Conservation (phyloP, 2,329 filamentous ascomycete species). For the Fusarium acutatum region DNA sequence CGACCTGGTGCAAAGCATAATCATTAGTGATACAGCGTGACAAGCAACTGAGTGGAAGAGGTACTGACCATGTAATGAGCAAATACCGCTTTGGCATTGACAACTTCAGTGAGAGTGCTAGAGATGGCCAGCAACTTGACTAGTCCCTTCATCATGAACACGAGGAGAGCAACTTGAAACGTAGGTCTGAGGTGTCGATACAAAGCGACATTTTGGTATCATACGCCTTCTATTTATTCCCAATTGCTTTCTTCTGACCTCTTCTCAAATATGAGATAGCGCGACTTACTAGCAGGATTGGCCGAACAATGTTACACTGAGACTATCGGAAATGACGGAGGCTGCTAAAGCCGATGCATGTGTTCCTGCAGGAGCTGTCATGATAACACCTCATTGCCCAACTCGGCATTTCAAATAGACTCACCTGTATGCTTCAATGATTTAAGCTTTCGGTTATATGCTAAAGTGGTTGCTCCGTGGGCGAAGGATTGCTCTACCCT, state of each 20-base stretch:
- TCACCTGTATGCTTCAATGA: background rate
- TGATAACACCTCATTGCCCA: background rate
- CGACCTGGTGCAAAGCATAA: background rate
- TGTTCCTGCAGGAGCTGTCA: background rate
- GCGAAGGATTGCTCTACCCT: background rate
- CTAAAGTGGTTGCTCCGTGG: background rate
- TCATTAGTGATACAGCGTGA: background rate
- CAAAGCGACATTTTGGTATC: background rate
- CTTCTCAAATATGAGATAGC: background rate
- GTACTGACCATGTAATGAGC: background rate
- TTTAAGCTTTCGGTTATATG: background rate
- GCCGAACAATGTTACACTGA: background rate
- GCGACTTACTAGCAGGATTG: background rate
- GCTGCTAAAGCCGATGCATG: background rate
- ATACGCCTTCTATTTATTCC: background rate
- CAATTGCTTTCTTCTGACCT: accelerated
- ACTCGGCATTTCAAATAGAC: background rate
- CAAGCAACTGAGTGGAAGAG: accelerated
- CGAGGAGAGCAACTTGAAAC: background rate
- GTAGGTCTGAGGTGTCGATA: accelerated
- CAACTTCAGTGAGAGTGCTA: background rate
- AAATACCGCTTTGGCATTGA: background rate
- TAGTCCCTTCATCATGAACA: background rate
- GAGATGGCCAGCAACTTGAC: background rate
- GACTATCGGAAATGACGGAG: background rate